Evolutionary conservation across 768 basidiomycete genomes (phyloP).

Genomic region (Russula sp.): DNA sequence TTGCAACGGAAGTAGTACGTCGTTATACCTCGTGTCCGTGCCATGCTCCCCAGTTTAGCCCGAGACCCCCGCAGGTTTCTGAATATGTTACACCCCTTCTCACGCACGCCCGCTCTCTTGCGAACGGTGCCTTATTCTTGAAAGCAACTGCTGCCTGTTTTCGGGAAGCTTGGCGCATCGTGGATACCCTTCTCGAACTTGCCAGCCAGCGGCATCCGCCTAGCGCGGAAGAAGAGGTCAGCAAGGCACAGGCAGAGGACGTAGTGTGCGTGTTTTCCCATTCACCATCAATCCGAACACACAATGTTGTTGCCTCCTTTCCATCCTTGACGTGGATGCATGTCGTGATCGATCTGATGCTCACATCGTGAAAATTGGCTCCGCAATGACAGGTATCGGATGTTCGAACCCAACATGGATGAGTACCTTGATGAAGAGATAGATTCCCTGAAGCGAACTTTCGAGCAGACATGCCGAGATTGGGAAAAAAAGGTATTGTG

Average conservation of each 20-base stretch:
- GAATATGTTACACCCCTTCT: conserved; percentile 84
- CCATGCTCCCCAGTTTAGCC: conserved; percentile 10
- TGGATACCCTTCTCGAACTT: conserved; percentile 67
- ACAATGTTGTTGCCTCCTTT: conserved; percentile 7
- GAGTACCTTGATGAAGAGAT: conserved; percentile 95
- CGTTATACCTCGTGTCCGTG: conserved; percentile 16
- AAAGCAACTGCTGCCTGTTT: conserved; percentile 89
- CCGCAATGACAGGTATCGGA: conserved; percentile 60
- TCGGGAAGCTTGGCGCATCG: conserved; percentile 82
- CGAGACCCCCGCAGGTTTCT: conserved; percentile 54
- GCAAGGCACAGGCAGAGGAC: conserved; percentile 66
- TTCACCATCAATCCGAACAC: conserved; percentile 1
- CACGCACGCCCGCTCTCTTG: conserved; percentile 70
- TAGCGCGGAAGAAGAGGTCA: conserved; percentile 41
- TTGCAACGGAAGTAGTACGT: conserved; percentile 81
- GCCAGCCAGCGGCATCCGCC: conserved; percentile 34
- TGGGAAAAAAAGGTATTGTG: conserved; percentile 74
- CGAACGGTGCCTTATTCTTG: conserved; percentile 61
- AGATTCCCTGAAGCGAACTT: conserved; percentile 69
- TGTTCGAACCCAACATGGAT: conserved; percentile 97
- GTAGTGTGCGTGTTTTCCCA: conserved; percentile 58
- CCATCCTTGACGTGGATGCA: conserved; percentile 11
- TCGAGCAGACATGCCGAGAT: conserved; percentile 69
- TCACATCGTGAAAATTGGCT: conserved; percentile 1
- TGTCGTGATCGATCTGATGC: conserved; percentile 12